A percentile compares a stretch with the other conserved stretches of the same genome.
Conservation (phyloP, 2,329 filamentous ascomycete genomes). For the Alternaria sp. region DNA sequence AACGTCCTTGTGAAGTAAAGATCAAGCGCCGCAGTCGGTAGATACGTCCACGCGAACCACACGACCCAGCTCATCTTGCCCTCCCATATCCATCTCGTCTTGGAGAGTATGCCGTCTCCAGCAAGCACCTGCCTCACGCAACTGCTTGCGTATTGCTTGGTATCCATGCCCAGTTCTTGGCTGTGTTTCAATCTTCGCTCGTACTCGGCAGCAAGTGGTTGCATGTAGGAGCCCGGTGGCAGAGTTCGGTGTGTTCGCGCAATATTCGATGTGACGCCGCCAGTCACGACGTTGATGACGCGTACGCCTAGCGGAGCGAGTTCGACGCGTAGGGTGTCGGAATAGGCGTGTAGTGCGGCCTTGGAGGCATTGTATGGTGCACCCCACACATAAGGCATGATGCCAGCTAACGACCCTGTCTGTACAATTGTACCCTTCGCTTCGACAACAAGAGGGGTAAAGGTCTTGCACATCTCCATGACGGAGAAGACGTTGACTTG, state of each 20-base stretch:
- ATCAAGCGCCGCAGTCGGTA: constrained; percentile 54
- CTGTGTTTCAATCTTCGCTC: constrained; percentile 59
- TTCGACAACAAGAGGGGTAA: constrained; percentile 60
- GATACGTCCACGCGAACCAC: constrained; percentile 57
- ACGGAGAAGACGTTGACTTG: constrained; percentile 61
- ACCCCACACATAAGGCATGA: constrained; percentile 46
- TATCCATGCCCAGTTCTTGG: constrained; percentile 60
- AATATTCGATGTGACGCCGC: constrained; percentile 66
- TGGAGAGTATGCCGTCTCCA: constrained; percentile 36
- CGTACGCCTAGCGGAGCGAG: constrained; percentile 58
- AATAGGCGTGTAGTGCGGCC: constrained; percentile 64
- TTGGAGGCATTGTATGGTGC: constrained; percentile 64
- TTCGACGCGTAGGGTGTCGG: constrained; percentile 64
- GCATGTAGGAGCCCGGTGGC: constrained; percentile 57
- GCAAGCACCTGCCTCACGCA: constrained; percentile 61
- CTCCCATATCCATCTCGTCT: constrained; percentile 62
- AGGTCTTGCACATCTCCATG: constrained; percentile 64
- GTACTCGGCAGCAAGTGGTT: constrained; percentile 60
- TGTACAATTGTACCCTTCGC: constrained; percentile 55
- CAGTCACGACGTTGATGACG: constrained; percentile 61
- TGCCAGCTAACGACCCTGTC: constrained; percentile 53
- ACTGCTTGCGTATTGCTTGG: constrained; percentile 59
- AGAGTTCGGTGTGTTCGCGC: constrained; percentile 59
- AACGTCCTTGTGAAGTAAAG: constrained; percentile 59
- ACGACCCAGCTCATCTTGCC: constrained; percentile 58